A percentile compares a stretch with the other conserved stretches of the same genome.
phyloP scores from a whole-genome alignment of 2,329 filamentous ascomycete genomes.

The Shiraia sp. region DNA sequence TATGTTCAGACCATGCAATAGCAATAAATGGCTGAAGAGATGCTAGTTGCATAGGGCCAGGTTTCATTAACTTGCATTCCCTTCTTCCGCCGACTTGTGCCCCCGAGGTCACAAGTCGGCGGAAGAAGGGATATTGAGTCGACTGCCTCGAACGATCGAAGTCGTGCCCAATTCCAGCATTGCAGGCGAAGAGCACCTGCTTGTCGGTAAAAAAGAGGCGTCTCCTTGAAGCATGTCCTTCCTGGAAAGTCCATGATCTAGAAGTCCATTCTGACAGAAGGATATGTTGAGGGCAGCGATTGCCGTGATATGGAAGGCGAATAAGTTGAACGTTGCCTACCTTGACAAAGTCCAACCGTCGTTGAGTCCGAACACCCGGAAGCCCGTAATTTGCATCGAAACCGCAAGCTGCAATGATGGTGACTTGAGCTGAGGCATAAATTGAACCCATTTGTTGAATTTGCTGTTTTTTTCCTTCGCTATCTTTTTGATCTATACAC shows the following conservation, averaged over 20 bases:
- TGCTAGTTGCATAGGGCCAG: too few relatives aligned
- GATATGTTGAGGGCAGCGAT: background rate
- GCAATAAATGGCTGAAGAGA: too few relatives aligned
- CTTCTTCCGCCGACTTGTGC: too few relatives aligned
- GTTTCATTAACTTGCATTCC: too few relatives aligned
- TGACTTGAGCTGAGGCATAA: conserved; percentile 10
- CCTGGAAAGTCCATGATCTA: conserved; percentile 4
- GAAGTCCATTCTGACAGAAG: conserved; percentile 1
- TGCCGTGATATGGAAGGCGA: background rate
- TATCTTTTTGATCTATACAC: conserved; percentile 13
- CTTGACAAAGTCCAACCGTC: background rate
- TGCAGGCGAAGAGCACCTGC: conserved; percentile 1
- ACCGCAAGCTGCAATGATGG: conserved; percentile 14
- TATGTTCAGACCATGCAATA: too few relatives aligned
- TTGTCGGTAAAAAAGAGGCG: conserved; percentile 4
- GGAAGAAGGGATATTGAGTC: too few relatives aligned
- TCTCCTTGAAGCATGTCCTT: background rate
- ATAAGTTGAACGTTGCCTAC: conserved; percentile 1
- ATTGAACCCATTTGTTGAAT: conserved; percentile 12
- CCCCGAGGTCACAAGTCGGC: too few relatives aligned
- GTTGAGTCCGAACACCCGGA: conserved; percentile 6
- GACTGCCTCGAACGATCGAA: too few relatives aligned
- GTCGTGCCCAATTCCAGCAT: too few relatives aligned
- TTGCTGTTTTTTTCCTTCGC: conserved; percentile 6
- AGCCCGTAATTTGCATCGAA: conserved; percentile 5